Evolutionary conservation across 768 basidiomycete genomes (phyloP).

Genomic region (Baorangia bicolor): DNA sequence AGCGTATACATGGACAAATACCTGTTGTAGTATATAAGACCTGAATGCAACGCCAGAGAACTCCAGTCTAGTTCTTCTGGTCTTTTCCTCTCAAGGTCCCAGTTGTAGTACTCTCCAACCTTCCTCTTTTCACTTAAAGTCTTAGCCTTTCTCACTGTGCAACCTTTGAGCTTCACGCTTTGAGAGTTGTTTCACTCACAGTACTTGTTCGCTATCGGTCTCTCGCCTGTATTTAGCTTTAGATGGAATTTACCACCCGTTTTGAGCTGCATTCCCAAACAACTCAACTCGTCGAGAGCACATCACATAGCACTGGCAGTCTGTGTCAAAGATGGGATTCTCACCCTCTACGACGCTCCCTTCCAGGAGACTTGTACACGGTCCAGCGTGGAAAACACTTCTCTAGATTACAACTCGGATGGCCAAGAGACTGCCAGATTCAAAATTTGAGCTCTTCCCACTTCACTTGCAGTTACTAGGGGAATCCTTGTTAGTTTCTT

Average conservation of each 20-base stretch:
- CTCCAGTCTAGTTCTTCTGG: too few relatives aligned
- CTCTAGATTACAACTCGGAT: conserved; percentile 80
- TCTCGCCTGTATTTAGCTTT: conserved; percentile 82
- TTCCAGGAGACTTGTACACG: conserved; percentile 80
- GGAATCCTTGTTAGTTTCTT: conserved; percentile 91
- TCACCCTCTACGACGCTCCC: conserved; percentile 78
- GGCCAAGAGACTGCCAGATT: conserved; percentile 63
- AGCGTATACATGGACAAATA: too few relatives aligned
- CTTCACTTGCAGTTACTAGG: conserved; percentile 87
- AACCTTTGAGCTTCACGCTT: too few relatives aligned
- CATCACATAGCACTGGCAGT: conserved; percentile 63
- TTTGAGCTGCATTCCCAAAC: conserved; percentile 84
- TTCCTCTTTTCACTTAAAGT: too few relatives aligned
- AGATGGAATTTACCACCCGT: conserved; percentile 83
- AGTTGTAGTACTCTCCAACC: too few relatives aligned
- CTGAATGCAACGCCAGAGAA: too few relatives aligned
- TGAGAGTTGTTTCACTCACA: conserved; percentile 61
- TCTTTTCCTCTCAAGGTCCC: too few relatives aligned
- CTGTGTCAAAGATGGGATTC: conserved; percentile 64
- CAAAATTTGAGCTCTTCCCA: conserved; percentile 82
- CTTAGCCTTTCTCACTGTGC: too few relatives aligned
- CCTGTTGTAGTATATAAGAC: too few relatives aligned
- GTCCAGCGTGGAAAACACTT: conserved; percentile 69
- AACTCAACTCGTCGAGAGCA: conserved; percentile 79
- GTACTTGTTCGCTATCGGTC: conserved; percentile 85